A percentile compares a stretch with the other conserved stretches of the same genome.
phyloP scores from a whole-genome alignment of 345 rosid genomes.

The Brassica nigra region DNA sequence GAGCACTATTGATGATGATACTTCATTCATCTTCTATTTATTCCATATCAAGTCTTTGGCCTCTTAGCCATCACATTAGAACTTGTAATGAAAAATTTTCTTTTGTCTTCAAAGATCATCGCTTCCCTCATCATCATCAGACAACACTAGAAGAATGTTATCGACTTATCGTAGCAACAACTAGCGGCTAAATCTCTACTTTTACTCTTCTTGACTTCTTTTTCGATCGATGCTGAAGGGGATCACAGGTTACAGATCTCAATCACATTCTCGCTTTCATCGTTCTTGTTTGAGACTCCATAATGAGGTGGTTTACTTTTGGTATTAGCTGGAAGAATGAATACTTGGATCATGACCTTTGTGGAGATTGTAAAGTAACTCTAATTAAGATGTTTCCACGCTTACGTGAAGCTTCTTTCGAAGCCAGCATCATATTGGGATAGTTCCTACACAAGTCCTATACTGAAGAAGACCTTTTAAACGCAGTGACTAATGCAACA shows the following conservation, averaged over 20 bases:
- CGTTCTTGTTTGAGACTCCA: constrained; percentile 9
- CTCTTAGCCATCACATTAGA: constrained; percentile 28
- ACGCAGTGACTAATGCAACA: constrained; percentile 54
- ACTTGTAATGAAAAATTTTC: background rate
- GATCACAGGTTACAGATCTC: background rate
- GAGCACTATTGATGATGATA: background rate
- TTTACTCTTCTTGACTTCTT: too few relatives aligned
- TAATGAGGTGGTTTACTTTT: constrained; percentile 39
- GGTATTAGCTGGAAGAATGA: constrained; percentile 38
- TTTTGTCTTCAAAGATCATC: background rate
- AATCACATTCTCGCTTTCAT: too few relatives aligned
- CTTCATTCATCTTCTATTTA: background rate
- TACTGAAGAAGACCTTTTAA: constrained; percentile 60
- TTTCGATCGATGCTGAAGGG: too few relatives aligned
- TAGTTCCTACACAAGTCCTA: too few relatives aligned
- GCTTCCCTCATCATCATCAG: too few relatives aligned
- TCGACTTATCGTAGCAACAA: too few relatives aligned
- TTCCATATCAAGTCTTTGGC: constrained; percentile 2
- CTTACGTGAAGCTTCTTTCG: constrained; percentile 71
- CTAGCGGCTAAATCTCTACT: too few relatives aligned
- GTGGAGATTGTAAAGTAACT: constrained; percentile 62
- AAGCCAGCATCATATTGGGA: too few relatives aligned
- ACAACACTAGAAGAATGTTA: too few relatives aligned
- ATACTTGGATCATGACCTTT: constrained; percentile 45
- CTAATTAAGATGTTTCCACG: constrained; percentile 57